phyloP scores from a whole-genome alignment of 768 basidiomycete species.

The Tubosaeta sp. region DNA sequence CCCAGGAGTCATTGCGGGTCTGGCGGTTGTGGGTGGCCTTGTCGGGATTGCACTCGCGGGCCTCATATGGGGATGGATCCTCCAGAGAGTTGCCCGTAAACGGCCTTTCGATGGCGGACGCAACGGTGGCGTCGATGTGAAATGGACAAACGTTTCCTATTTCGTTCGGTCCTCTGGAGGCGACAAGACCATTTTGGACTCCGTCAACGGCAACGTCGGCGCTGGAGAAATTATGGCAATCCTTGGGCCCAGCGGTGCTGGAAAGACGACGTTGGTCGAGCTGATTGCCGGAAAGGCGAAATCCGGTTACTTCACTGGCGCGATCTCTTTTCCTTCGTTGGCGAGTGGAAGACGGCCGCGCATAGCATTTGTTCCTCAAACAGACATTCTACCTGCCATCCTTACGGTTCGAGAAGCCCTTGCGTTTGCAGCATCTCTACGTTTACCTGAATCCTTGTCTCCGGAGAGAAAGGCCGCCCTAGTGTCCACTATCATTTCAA shows the following conservation, averaged over 20 bases:
- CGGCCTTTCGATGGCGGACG: constrained; percentile 35
- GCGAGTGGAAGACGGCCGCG: constrained; percentile 39
- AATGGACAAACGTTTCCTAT: constrained; percentile 70
- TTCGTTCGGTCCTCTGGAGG: constrained; percentile 39
- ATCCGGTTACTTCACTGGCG: constrained; percentile 62
- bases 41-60: constrained; percentile 52
- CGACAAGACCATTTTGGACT: constrained; percentile 64
- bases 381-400: constrained; percentile 75
- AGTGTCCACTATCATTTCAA: constrained; percentile 68
- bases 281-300: constrained; percentile 84
- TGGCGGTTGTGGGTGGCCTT: constrained; percentile 77
- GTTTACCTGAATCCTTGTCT: constrained; percentile 70
- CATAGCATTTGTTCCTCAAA: constrained; percentile 84
- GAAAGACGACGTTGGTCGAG: constrained; percentile 90
- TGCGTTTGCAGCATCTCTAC: constrained; percentile 79
- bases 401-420: constrained; percentile 82
- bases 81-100: constrained; percentile 59
- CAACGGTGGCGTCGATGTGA: constrained; percentile 55
- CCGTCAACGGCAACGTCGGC: constrained; percentile 62
- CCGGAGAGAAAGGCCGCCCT: constrained; percentile 58
- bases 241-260: constrained; percentile 89
- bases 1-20: constrained; percentile 85
- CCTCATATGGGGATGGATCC: constrained; percentile 57
- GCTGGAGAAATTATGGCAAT: constrained; percentile 90
- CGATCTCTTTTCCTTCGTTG: constrained; percentile 50